A percentile compares a stretch with the other conserved stretches of the same genome.
These are phyloP conservation scores for Oryza meridionalis DNA, from an alignment of 176 grass and related monocot genomes.

Conservation along the genomic window DNA sequence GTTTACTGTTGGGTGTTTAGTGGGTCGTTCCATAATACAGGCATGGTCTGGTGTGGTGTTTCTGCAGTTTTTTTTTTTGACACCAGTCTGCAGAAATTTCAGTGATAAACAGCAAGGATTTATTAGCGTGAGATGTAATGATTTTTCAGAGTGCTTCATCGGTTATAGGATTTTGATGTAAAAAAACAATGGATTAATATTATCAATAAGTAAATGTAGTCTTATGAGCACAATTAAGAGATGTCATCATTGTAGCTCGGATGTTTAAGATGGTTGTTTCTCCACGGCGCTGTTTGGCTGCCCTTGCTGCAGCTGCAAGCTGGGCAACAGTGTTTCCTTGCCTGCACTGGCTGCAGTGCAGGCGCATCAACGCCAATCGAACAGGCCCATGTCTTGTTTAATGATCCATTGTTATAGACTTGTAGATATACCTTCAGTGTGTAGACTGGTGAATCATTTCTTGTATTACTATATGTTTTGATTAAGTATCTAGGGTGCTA, in stretches of 20 bases:
- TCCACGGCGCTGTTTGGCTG: not conserved
- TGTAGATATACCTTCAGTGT: not conserved
- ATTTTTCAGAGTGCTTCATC: not conserved
- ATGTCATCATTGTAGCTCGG: not conserved
- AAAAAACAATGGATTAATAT: not conserved
- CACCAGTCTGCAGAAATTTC: not conserved
- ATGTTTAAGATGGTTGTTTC: not conserved
- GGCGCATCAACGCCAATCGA: no score
- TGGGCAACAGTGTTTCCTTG: no score
- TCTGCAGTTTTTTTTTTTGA: not conserved
- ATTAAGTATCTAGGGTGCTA: not conserved
- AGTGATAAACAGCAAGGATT: not conserved
- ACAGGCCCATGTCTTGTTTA: not conserved
- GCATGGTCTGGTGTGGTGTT: not conserved
- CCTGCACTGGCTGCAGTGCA: no score
- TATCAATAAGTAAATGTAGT: not conserved
- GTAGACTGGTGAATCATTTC: not conserved
- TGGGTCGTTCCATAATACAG: not conserved
- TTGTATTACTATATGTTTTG: not conserved
- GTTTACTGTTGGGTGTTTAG: not conserved
- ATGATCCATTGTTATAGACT: not conserved
- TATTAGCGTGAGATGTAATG: not conserved
- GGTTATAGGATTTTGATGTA: not conserved
- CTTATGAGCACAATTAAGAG: not conserved
- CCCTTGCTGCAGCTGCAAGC: no score